Conservation (phyloP, 495 filamentous ascomycete genomes). For the Apodospora peruviana region DNA sequence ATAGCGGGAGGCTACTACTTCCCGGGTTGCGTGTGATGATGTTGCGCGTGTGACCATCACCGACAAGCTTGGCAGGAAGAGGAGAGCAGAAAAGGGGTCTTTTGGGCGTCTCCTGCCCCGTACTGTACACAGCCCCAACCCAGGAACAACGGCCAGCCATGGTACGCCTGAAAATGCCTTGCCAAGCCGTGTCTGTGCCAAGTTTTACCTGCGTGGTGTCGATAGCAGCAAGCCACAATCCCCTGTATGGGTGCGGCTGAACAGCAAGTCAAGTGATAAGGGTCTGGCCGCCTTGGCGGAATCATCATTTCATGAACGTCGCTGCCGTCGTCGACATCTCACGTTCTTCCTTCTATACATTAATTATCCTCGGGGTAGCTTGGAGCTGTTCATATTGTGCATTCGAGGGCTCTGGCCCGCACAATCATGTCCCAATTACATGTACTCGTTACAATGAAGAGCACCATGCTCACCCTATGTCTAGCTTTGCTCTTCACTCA, state of each 20-base stretch:
- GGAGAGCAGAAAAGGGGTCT: too few relatives aligned
- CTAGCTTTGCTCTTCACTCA: not conserved
- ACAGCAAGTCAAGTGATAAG: not conserved
- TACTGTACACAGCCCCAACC: too few relatives aligned
- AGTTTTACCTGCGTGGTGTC: not conserved
- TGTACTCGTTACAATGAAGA: not conserved
- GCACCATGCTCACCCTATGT: not conserved
- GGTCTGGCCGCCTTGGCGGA: not conserved
- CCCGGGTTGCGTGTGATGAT: too few relatives aligned
- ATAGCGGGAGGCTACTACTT: too few relatives aligned
- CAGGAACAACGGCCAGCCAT: too few relatives aligned
- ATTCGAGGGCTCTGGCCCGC: not conserved
- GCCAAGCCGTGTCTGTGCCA: not conserved
- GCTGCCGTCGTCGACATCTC: not conserved
- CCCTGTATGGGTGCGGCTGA: not conserved
- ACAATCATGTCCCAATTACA: not conserved
- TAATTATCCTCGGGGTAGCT: not conserved
- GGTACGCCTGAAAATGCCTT: not conserved
- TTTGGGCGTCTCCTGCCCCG: too few relatives aligned
- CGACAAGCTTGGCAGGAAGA: too few relatives aligned
- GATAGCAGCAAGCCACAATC: not conserved
- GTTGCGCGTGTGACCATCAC: too few relatives aligned
- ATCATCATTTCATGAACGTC: not conserved
- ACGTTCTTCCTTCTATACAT: not conserved
- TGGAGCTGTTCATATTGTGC: not conserved